Evolutionary conservation across 352 stramenopile genomes (phyloP).

Genomic region (Pythium chondricola): DNA sequence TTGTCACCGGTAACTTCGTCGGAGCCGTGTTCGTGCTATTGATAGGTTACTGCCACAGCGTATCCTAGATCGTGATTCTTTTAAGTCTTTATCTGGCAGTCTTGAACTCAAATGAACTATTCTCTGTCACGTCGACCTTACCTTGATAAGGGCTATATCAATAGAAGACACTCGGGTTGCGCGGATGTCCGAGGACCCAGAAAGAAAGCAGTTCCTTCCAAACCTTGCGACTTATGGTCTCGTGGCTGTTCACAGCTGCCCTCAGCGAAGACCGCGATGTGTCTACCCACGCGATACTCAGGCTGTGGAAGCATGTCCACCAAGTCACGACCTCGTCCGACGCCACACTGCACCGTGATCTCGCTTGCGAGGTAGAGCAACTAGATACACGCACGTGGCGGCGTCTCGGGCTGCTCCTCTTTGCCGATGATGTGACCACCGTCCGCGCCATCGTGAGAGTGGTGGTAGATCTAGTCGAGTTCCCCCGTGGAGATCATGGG

Average conservation of each 20-base stretch:
- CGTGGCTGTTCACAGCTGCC: neutral
- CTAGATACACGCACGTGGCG: constrained; percentile 6
- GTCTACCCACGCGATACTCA: neutral
- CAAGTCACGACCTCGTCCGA: neutral
- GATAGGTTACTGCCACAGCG: no score
- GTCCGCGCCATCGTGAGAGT: constrained; percentile 13
- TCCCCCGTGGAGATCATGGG: neutral
- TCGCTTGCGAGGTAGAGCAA: neutral
- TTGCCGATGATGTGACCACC: constrained; percentile 4
- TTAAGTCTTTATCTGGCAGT: no score
- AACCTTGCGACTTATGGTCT: neutral
- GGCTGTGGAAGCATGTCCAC: constrained; percentile 5
- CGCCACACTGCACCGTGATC: neutral
- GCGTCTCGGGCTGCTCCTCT: constrained; percentile 17
- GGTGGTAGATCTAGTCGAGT: neutral
- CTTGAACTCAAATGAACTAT: no score
- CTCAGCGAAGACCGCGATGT: neutral
- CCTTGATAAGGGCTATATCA: no score
- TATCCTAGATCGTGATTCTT: no score
- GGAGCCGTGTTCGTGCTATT: no score
- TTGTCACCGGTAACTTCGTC: no score
- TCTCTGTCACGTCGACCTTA: no score
- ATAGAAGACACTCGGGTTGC: no score
- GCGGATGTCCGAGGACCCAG: no score
- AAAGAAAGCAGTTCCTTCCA: no score